Evolutionary conservation across 2,329 filamentous ascomycete genomes (phyloP), one percentile per base, ranked within the genome.

Genomic region (Exophiala sp.): DNA sequence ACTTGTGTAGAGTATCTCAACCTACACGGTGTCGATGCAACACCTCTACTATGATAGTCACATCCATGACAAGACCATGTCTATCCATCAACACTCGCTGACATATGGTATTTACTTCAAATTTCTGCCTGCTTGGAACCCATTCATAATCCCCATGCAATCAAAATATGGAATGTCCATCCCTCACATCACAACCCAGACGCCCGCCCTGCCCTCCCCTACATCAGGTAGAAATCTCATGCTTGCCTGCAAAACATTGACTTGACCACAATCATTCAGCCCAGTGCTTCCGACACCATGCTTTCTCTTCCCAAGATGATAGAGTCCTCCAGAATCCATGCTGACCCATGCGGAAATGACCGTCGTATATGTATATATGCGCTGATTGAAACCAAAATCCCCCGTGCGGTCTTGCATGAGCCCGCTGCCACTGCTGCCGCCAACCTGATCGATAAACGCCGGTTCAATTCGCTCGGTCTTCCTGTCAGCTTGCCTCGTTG

Each of bases 371-470:
- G n/a, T n/a, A n/a, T 16, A 14, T 43, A 18, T 29, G 9, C 34
- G 32, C 30, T 37, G 34, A 37, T 7, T 7, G 5, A 11, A 37
- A 37, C n/a, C 11, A 5, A 19, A 37, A 19, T 8, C 14, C 37
- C 32, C 24, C 29, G 27, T 21, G 19, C 43, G n/a, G n/a, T n/a
- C n/a, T n/a, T n/a, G n/a, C n/a, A n/a, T n/a, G n/a, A n/a, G n/a
- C n/a, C n/a, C n/a, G n/a, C n/a, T 11, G 43, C 40, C 38, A 27
- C 32, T 23, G 32, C 37, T 38, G 21, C 32, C 21, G 35, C 43
- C 30, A 18, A 39, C 32, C 34, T 19, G 18, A 48, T 50, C 29
- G 22, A 51, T 43, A 38, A 54, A 55, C 48, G 52, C 52, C 52
- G 32, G 16, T 49, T 50, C 44, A 50, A 50, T 56, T 32, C 11